Evolutionary conservation across 495 filamentous ascomycete species (phyloP).

Genomic region (Penicillium diatomitis): DNA sequence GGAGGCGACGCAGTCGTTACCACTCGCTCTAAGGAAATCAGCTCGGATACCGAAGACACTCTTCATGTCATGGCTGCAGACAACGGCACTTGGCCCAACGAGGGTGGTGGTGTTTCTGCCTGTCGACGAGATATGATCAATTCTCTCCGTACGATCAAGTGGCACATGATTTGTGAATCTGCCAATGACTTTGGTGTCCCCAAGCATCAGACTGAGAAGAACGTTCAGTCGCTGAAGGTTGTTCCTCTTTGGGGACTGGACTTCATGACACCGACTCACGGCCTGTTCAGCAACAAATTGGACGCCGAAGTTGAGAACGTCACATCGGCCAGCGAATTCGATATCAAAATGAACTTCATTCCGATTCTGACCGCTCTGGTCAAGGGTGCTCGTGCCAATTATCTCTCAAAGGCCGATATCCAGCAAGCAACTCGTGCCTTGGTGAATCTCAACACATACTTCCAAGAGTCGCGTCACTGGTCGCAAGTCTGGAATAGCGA

Average conservation of each 20-base stretch:
- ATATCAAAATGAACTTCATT: conserved; percentile 53
- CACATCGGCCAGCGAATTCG: conserved; percentile 41
- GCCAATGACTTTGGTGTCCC: conserved; percentile 58
- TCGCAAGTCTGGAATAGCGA: conserved; percentile 54
- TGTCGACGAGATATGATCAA: conserved; percentile 63
- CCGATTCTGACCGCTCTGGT: conserved; percentile 53
- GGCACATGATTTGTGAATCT: conserved; percentile 58
- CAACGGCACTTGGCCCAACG: conserved; percentile 58
- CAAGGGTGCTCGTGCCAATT: conserved; percentile 44
- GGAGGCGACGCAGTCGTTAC: conserved; percentile 47
- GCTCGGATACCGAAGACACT: conserved; percentile 42
- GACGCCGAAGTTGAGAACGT: conserved; percentile 53
- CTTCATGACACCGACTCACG: conserved; percentile 53
- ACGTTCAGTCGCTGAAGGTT: conserved; percentile 56
- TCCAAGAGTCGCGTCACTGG: conserved; percentile 53
- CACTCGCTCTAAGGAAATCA: conserved; percentile 33
- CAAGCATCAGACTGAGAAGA: conserved; percentile 57
- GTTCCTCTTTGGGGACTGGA: conserved; percentile 60
- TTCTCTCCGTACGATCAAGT: conserved; percentile 49
- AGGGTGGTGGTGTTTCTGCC: conserved; percentile 57
- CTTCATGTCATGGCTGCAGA: conserved; percentile 57
- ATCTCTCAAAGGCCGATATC: conserved; percentile 42
- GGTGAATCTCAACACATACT: conserved; percentile 54
- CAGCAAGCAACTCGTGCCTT: conserved; percentile 48
- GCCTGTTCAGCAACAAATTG: conserved; percentile 52